A percentile compares a stretch with the other conserved stretches of the same genome.
phyloP scores from a whole-genome alignment of 1,284 basidiomycete genomes.

The Ceratobasidium sp. region DNA sequence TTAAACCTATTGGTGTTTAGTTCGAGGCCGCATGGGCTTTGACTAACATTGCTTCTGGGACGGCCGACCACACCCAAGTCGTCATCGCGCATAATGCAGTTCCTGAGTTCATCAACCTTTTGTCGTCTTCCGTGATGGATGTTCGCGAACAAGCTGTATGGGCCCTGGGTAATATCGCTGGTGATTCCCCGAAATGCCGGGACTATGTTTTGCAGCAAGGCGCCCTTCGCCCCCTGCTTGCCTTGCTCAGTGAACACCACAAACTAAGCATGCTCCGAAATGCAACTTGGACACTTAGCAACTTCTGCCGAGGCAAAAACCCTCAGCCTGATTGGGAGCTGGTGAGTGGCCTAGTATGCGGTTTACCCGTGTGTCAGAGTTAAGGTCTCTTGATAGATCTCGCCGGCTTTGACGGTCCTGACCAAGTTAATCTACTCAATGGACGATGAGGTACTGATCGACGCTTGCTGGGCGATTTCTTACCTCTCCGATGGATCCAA shows the following conservation, averaged over 20 bases:
- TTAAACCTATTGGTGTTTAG: conserved; percentile 54
- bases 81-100: conserved; percentile 95
- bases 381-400: conserved; percentile 68
- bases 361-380: conserved; percentile 14
- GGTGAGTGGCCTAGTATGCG: conserved; percentile 54
- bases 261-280: conserved; percentile 98
- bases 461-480: conserved; percentile 99
- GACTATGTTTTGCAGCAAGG: conserved; percentile 60
- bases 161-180: conserved; percentile 64
- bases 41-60: conserved; percentile 99
- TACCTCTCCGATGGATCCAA: conserved; percentile 99
- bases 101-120: conserved; percentile 95
- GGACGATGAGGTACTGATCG: conserved; percentile 98
- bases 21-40: conserved; percentile 99
- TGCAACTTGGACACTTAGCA: conserved; percentile 97
- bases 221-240: conserved; percentile 59
- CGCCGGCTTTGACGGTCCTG: conserved; percentile 92
- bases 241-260: conserved; percentile 66
- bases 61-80: conserved; percentile 97
- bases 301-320: conserved; percentile 96
- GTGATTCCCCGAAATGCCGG: conserved; percentile 51
- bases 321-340: conserved; percentile 96
- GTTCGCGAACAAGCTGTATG: conserved; percentile 66
- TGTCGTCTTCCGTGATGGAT: conserved; percentile 63
- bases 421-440: conserved; percentile 99